Conservation (phyloP, 1,284 basidiomycete genomes). For the Rhodofomes roseus region DNA sequence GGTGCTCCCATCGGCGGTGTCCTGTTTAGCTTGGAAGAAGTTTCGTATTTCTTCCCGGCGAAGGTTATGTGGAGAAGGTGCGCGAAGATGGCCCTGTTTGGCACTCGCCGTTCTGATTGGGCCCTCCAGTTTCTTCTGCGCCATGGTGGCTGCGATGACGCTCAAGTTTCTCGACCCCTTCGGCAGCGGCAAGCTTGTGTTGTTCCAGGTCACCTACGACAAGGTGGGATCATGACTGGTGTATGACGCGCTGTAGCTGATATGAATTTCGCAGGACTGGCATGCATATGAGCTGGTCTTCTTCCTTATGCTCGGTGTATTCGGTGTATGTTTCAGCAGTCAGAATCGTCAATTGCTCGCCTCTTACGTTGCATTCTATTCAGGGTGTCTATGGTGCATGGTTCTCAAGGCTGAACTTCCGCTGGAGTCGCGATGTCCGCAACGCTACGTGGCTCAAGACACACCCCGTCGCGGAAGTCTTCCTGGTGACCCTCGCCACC, state of each 20-base stretch:
- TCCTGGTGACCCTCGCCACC: conserved; percentile 75
- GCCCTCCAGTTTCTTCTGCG: conserved; percentile 79
- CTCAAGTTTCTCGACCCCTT: conserved; percentile 91
- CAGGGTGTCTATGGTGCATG: conserved; percentile 92
- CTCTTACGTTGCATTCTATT: neutral
- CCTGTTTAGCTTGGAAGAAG: conserved; percentile 89
- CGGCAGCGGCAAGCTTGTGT: conserved; percentile 77
- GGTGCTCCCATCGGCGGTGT: conserved; percentile 94
- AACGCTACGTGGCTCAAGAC: conserved; percentile 76
- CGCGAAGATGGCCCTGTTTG: conserved; percentile 7
- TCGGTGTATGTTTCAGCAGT: conserved; percentile 73
- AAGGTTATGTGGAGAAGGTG: conserved; percentile 95
- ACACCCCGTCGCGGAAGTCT: conserved; percentile 85
- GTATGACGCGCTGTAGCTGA: neutral
- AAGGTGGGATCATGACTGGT: conserved; percentile 43
- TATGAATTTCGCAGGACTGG: conserved; percentile 64
- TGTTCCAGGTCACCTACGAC: conserved; percentile 90
- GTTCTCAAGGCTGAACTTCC: conserved; percentile 90
- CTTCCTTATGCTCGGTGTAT: conserved; percentile 83
- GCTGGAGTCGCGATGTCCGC: conserved; percentile 83
- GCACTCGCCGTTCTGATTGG: neutral
- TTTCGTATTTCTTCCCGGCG: conserved; percentile 94
- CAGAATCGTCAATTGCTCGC: too few relatives aligned
- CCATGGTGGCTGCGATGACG: conserved; percentile 90
- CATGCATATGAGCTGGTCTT: conserved; percentile 81